phyloP scores from a whole-genome alignment of 495 filamentous ascomycete species.

The Rhypophila decipiens region DNA sequence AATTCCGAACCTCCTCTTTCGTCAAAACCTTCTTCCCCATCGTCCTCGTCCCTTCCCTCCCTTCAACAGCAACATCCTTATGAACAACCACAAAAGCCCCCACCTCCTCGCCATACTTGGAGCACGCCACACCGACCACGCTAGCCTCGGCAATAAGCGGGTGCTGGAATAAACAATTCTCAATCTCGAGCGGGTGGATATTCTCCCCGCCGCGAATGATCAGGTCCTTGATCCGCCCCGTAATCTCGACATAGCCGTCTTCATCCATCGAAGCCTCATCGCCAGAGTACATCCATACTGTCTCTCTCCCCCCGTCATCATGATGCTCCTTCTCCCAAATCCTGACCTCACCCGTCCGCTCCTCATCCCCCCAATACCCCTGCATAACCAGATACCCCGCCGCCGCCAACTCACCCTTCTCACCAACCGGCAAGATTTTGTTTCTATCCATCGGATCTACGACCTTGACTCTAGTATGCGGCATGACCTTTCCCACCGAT shows the following conservation, averaged over 20 bases:
- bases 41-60: conserved; percentile 19
- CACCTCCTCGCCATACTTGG: conserved; percentile 78
- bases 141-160: conserved; percentile 63
- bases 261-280: conserved; percentile 88
- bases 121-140: conserved; percentile 79
- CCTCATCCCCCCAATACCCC: conserved; percentile 75
- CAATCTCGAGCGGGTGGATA: conserved; percentile 90
- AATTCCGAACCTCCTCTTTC: conserved; percentile 56
- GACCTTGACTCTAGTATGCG: conserved; percentile 73
- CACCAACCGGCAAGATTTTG: conserved; percentile 53
- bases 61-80: conserved; percentile 30
- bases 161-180: conserved; percentile 79
- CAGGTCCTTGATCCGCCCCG: conserved; percentile 75
- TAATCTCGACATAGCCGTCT: conserved; percentile 59
- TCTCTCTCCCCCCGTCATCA: conserved; percentile 38
- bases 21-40: conserved; percentile 25
- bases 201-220: conserved; percentile 93
- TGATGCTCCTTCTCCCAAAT: conserved; percentile 15
- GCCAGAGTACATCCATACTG: conserved; percentile 58
- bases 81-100: conserved; percentile 70
- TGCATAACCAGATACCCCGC: conserved; percentile 86
- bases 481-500: conserved; percentile 70
- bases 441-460: conserved; percentile 56
- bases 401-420: conserved; percentile 76
- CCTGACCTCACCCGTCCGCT: conserved; percentile 65